phyloP scores from a whole-genome alignment of 2,329 filamentous ascomycete species.

The Fusarium agapanthi region DNA sequence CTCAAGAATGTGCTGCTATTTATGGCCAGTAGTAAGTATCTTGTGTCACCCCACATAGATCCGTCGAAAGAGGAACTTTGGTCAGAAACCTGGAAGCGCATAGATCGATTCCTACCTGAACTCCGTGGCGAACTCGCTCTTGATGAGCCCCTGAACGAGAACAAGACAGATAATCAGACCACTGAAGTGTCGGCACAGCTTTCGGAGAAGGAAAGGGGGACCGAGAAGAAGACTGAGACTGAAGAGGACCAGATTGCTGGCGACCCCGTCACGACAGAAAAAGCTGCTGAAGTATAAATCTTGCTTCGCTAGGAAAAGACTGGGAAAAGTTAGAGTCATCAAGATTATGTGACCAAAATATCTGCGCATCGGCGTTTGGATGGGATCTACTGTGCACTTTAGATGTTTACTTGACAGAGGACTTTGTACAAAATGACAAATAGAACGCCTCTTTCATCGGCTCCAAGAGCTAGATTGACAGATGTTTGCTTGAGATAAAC shows the following conservation, averaged over 20 bases:
- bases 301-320: neutral
- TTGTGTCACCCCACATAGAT: conserved; percentile 74
- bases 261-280: neutral
- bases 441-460: conserved; percentile 6
- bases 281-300: neutral
- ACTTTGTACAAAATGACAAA: conserved; percentile 12
- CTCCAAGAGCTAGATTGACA: neutral
- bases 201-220: conserved; percentile 1
- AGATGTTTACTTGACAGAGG: neutral
- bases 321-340: neutral
- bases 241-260: conserved; percentile 1
- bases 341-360: neutral
- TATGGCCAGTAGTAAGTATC: conserved; percentile 88
- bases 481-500: neutral
- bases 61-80: conserved; percentile 64
- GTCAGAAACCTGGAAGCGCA: conserved; percentile 71
- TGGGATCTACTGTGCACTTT: conserved; percentile 4
- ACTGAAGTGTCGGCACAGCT: neutral
- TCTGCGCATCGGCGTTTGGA: conserved; percentile 7
- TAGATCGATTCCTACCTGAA: conserved; percentile 71
- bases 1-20: conserved; percentile 96
- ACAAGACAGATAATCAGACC: neutral
- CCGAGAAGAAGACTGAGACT: conserved; percentile 3
- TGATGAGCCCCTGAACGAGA: conserved; percentile 50
- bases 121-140: conserved; percentile 64